Evolutionary conservation across 441 rosid genomes (phyloP).

Genomic region (Adansonia grandidieri): DNA sequence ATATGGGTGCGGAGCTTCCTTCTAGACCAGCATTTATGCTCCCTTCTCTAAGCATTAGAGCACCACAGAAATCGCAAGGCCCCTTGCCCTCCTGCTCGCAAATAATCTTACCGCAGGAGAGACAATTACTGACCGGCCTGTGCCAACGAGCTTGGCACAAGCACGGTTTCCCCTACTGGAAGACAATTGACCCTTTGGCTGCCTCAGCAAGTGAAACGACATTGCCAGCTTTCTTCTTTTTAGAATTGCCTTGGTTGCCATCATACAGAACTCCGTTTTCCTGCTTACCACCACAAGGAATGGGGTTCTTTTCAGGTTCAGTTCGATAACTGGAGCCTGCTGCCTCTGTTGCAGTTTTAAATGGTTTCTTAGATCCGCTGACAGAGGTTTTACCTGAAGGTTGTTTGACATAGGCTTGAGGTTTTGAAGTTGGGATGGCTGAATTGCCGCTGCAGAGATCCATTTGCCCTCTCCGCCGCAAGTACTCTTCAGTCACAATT

Average conservation of each 20-base stretch:
- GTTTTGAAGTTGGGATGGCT: no score
- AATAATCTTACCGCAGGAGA: conserved; percentile 93
- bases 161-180: conserved; percentile 92
- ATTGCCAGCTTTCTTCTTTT: conserved; percentile 84
- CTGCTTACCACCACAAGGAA: no score
- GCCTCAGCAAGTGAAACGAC: conserved; percentile 90
- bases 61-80: conserved; percentile 84
- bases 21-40: conserved; percentile 90
- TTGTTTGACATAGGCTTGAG: no score
- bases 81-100: conserved; percentile 98
- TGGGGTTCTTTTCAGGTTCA: no score
- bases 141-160: conserved; percentile 87
- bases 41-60: conserved; percentile 87
- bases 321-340: no score
- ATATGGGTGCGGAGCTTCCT: conserved; percentile 56
- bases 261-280: no score
- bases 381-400: no score
- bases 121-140: conserved; percentile 82
- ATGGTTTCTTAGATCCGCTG: no score
- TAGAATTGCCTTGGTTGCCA: conserved; percentile 48
- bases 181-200: conserved; percentile 87
- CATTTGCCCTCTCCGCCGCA: no score
- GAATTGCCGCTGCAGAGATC: no score
- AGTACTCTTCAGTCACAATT: no score
- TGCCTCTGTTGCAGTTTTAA: no score